Conservation (phyloP, 2,329 filamentous ascomycete genomes). For the Cladophialophora exuberans region DNA sequence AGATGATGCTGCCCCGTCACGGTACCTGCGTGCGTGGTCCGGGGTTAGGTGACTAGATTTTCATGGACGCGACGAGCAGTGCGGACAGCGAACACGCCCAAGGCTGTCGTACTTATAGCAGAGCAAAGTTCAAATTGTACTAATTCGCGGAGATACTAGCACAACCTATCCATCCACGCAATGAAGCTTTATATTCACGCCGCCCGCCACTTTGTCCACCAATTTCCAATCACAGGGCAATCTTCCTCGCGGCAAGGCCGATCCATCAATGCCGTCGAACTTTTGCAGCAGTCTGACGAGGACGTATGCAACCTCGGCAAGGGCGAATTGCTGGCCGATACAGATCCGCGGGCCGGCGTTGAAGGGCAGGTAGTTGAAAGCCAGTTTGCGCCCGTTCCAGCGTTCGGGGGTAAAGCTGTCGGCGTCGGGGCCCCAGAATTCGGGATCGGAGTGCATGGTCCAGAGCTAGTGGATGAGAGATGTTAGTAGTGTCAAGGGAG, state of each 20-base stretch:
- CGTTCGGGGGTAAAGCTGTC: conserved; percentile 66
- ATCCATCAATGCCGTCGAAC: conserved; percentile 24
- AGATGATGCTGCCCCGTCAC: too few relatives aligned
- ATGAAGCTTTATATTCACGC: conserved; percentile 26
- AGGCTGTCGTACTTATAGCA: too few relatives aligned
- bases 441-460: conserved; percentile 51
- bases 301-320: conserved; percentile 70
- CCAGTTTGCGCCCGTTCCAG: conserved; percentile 73
- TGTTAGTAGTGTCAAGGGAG: not conserved
- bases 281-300: conserved; percentile 70
- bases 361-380: conserved; percentile 54
- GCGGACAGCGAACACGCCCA: too few relatives aligned
- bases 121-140: too few relatives aligned
- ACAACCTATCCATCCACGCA: too few relatives aligned
- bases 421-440: conserved; percentile 30
- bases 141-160: too few relatives aligned
- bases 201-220: conserved; percentile 23
- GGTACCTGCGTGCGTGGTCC: too few relatives aligned
- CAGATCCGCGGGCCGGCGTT: conserved; percentile 32
- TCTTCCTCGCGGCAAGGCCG: conserved; percentile 25
- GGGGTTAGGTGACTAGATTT: too few relatives aligned
- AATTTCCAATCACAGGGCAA: conserved; percentile 27
- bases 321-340: conserved; percentile 68
- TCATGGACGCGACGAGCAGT: too few relatives aligned
- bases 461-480: not conserved